Conservation (phyloP, 495 filamentous ascomycete genomes). For the Annulohypoxylon maeteangense region DNA sequence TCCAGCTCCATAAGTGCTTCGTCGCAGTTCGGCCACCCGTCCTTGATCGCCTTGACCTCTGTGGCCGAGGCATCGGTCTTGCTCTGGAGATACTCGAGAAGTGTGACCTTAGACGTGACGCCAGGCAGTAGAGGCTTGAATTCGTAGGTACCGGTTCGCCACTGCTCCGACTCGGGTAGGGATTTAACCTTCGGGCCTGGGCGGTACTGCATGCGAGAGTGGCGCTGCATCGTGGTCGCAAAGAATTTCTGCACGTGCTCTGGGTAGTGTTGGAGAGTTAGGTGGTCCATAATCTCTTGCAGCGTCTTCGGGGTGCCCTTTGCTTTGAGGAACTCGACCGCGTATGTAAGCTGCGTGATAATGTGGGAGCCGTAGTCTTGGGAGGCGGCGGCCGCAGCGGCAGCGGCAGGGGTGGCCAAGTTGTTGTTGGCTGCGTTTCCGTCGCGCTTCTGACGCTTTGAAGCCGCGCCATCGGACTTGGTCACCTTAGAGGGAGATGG, state of each 20-base stretch:
- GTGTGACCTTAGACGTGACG: conserved; percentile 76
- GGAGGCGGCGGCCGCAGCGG: conserved; percentile 56
- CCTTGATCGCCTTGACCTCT: conserved; percentile 86
- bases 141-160: conserved; percentile 72
- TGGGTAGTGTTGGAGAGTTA: conserved; percentile 68
- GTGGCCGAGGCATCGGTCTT: conserved; percentile 85
- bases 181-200: conserved; percentile 65
- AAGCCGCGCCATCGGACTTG: conserved; percentile 36
- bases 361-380: conserved; percentile 81
- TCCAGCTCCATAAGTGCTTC: conserved; percentile 82
- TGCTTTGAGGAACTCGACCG: conserved; percentile 83
- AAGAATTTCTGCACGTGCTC: conserved; percentile 56
- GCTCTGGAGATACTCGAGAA: conserved; percentile 81
- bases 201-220: conserved; percentile 78
- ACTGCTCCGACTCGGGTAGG: conserved; percentile 54
- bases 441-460: conserved; percentile 50
- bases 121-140: conserved; percentile 82
- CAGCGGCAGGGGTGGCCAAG: conserved; percentile 58
- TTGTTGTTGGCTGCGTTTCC: conserved; percentile 19
- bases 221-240: conserved; percentile 61
- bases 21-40: conserved; percentile 90
- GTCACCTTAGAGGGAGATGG: conserved; percentile 24
- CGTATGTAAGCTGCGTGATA: conserved; percentile 85
- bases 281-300: conserved; percentile 77
- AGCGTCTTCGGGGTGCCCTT: conserved; percentile 78